These are phyloP conservation scores for Peziza echinospora DNA, from an alignment of 495 filamentous ascomycete species.

Conservation along the genomic window DNA sequence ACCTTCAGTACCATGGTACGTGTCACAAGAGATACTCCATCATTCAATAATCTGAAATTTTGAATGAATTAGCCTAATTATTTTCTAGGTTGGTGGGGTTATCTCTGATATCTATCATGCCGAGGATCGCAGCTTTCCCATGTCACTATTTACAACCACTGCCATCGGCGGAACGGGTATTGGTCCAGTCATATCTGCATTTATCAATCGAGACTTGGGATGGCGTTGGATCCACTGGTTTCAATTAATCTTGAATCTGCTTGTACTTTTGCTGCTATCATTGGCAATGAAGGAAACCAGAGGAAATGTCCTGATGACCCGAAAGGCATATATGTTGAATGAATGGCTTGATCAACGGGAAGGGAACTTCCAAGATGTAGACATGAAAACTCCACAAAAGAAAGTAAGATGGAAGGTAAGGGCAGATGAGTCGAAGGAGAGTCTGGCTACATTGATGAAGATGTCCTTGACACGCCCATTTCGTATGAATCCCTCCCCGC, in stretches of 20 bases:
- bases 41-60: no score
- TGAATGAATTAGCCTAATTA: no score
- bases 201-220: slow-evolving; percentile 39
- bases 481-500: slow-evolving; percentile 22
- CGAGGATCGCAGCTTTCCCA: slow-evolving; percentile 63
- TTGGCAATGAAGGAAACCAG: slow-evolving; percentile 64
- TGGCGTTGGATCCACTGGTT: slow-evolving; percentile 91
- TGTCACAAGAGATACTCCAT: no score
- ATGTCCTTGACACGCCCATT: slow-evolving; percentile 66
- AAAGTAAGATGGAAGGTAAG: slow-evolving; percentile 71
- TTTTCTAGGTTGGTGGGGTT: slow-evolving; percentile 53
- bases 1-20: slow-evolving; percentile 68
- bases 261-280: slow-evolving; percentile 39
- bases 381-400: slow-evolving; percentile 24
- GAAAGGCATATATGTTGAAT: slow-evolving; percentile 55
- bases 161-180: slow-evolving; percentile 65
- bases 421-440: slow-evolving; percentile 58
- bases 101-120: slow-evolving; percentile 73
- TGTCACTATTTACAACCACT: slow-evolving; percentile 61
- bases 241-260: slow-evolving; percentile 47
- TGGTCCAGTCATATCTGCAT: slow-evolving; percentile 51
- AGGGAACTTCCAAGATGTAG: slow-evolving; percentile 3
- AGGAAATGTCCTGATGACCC: slow-evolving; percentile 57
- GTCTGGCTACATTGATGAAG: slow-evolving; percentile 45
- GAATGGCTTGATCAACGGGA: slow-evolving; percentile 59